phyloP scores from a whole-genome alignment of 805 yeast species.

The Wickerhamiella lipophila region DNA sequence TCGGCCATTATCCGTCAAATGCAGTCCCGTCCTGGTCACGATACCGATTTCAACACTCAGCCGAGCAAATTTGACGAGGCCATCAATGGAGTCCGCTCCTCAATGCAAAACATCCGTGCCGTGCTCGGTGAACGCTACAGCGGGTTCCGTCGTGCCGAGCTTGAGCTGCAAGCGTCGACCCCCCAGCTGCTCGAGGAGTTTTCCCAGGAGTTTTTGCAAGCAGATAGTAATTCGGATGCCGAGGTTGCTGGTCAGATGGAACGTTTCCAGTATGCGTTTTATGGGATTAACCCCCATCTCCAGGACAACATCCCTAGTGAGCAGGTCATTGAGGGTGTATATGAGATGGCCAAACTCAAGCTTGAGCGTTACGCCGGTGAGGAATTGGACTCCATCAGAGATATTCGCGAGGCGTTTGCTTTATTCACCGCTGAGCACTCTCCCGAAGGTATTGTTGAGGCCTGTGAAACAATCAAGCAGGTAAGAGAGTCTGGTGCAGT shows the following conservation, averaged over 20 bases:
- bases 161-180: slow-evolving; percentile 32
- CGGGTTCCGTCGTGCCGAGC: slow-evolving; percentile 47
- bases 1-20: slow-evolving; percentile 40
- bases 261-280: slow-evolving; percentile 69
- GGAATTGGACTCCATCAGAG: slow-evolving; percentile 22
- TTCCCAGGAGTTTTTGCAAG: slow-evolving; percentile 41
- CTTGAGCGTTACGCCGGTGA: slow-evolving; percentile 37
- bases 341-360: slow-evolving; percentile 57
- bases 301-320: slow-evolving; percentile 47
- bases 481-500: slow-evolving; percentile 33
- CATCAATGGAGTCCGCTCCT: slow-evolving; percentile 38
- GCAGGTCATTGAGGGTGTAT: slow-evolving; percentile 52
- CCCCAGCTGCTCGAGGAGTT: slow-evolving; percentile 44
- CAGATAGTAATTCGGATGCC: slow-evolving; percentile 41
- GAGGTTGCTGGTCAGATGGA: slow-evolving; percentile 57
- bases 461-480: slow-evolving; percentile 33
- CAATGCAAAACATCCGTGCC: slow-evolving; percentile 73
- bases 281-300: slow-evolving; percentile 66
- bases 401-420: slow-evolving; percentile 37
- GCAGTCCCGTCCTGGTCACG: slow-evolving; percentile 20
- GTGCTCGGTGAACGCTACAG: slow-evolving; percentile 77
- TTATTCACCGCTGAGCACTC: slow-evolving; percentile 37
- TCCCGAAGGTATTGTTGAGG: slow-evolving; percentile 31
- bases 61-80: slow-evolving; percentile 25
- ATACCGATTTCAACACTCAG: slow-evolving; percentile 14